Conservation (phyloP, 108 stramenopile genomes). For the Schizochytrium sp. region DNA sequence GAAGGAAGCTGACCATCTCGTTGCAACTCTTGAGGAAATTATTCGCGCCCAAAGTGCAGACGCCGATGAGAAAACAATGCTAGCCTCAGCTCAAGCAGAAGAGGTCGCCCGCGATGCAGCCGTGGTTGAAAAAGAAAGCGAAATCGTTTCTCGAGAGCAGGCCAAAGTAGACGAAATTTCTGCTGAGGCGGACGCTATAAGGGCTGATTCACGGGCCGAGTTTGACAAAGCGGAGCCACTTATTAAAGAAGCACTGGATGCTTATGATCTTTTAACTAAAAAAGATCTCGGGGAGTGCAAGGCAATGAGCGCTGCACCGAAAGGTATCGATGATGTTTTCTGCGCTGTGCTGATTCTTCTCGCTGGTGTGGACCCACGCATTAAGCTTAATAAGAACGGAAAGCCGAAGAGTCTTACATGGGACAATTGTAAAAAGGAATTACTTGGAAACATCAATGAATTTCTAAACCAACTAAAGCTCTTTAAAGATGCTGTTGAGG, state of each 20-base stretch:
- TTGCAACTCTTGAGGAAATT: slow-evolving; percentile 80
- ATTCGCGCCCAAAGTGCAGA: slow-evolving; percentile 83
- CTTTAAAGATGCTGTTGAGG: slow-evolving; percentile 80
- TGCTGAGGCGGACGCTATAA: slow-evolving; percentile 78
- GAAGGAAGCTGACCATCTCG: slow-evolving; percentile 81
- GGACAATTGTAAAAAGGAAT: slow-evolving; percentile 84
- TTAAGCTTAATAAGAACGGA: slow-evolving; percentile 77
- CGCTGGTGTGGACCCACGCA: slow-evolving; percentile 78
- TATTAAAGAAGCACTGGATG: slow-evolving; percentile 78
- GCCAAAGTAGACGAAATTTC: slow-evolving; percentile 80
- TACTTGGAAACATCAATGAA: slow-evolving; percentile 83
- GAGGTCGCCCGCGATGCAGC: slow-evolving; percentile 83
- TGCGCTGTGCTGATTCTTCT: slow-evolving; percentile 89
- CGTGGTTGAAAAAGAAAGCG: slow-evolving; percentile 82
- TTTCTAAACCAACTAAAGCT: slow-evolving; percentile 82
- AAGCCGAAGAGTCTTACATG: slow-evolving; percentile 82
- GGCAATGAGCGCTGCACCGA: slow-evolving; percentile 80
- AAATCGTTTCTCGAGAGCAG: slow-evolving; percentile 79
- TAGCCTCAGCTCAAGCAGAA: slow-evolving; percentile 85
- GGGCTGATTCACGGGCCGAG: slow-evolving; percentile 79
- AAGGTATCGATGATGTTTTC: slow-evolving; percentile 87
- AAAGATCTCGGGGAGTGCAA: slow-evolving; percentile 75
- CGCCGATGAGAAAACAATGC: slow-evolving; percentile 83
- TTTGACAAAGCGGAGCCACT: slow-evolving; percentile 80
- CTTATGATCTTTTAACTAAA: slow-evolving; percentile 80